These are phyloP conservation scores for Podospora conica DNA, from an alignment of 495 filamentous ascomycete genomes.

Conservation along the genomic window DNA sequence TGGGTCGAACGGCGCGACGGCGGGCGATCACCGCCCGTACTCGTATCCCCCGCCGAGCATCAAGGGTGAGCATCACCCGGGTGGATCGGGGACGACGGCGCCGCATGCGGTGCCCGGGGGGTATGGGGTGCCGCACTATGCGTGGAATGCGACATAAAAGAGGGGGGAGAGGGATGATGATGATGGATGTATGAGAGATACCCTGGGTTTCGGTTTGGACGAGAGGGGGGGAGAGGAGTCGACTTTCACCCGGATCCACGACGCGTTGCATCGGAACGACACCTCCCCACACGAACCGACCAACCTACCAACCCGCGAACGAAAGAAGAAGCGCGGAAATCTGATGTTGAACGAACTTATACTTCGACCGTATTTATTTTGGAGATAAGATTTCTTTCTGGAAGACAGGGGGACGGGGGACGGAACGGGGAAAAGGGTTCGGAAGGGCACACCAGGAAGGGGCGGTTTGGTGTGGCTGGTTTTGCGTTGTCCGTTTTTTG, in stretches of 20 bases:
- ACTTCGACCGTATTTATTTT: background rate
- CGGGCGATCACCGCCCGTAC: constrained; percentile 33
- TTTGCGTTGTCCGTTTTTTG: background rate
- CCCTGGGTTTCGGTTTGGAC: background rate
- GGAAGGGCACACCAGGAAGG: background rate
- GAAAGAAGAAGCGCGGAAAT: background rate
- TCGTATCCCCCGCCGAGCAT: constrained; percentile 27
- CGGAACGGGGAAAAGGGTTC: background rate
- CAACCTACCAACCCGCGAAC: background rate
- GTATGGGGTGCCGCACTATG: constrained; percentile 6
- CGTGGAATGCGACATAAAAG: constrained; percentile 9
- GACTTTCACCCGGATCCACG: background rate
- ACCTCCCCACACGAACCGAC: background rate
- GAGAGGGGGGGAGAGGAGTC: no score
- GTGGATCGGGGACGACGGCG: background rate
- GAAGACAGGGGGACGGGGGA: background rate
- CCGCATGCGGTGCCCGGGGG: background rate
- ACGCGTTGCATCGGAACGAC: background rate
- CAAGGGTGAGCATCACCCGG: constrained; percentile 9
- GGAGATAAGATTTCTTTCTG: background rate
- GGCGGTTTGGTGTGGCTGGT: background rate
- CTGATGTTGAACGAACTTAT: background rate
- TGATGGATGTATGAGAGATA: background rate
- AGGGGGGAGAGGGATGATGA: background rate
- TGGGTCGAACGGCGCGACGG: background rate